Percentiles rank a stretch among this genome's conserved stretches.
Conservation (phyloP, 768 basidiomycete species). For the Tephrocybe sp. region DNA sequence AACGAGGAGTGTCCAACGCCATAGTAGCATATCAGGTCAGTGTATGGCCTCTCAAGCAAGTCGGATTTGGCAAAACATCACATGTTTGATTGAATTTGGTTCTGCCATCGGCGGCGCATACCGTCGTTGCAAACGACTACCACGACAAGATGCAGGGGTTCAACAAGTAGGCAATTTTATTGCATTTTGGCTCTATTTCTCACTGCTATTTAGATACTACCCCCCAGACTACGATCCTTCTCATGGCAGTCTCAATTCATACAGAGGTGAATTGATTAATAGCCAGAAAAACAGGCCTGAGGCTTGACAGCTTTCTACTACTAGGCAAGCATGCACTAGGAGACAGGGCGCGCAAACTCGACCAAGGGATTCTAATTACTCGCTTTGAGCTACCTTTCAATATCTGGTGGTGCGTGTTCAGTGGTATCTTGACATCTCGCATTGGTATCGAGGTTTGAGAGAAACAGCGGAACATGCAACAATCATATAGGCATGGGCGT, state of each 20-base stretch:
- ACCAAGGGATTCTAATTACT: conserved; percentile 93
- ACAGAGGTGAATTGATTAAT: conserved; percentile 47
- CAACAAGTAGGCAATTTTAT: neutral
- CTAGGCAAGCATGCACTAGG: conserved; percentile 92
- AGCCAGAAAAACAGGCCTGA: neutral
- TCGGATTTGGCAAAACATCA: no score
- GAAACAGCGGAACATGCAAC: conserved; percentile 86
- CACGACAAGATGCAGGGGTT: neutral
- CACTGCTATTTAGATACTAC: conserved; percentile 37
- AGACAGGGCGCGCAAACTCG: conserved; percentile 90
- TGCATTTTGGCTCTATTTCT: neutral
- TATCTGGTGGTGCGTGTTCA: conserved; percentile 80
- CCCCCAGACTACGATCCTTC: conserved; percentile 51
- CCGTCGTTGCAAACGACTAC: neutral
- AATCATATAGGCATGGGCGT: conserved; percentile 99
- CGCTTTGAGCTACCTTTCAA: conserved; percentile 97
- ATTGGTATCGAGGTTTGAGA: neutral
- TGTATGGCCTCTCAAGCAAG: no score
- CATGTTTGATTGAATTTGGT: no score
- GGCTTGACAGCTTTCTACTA: conserved; percentile 2
- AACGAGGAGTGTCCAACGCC: conserved; percentile 28
- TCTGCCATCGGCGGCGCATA: no score
- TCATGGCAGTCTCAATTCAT: conserved; percentile 69
- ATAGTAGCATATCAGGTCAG: no score
- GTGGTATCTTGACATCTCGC: neutral